Conservation (phyloP, 2,329 filamentous ascomycete species). For the Curvularia sp. region DNA sequence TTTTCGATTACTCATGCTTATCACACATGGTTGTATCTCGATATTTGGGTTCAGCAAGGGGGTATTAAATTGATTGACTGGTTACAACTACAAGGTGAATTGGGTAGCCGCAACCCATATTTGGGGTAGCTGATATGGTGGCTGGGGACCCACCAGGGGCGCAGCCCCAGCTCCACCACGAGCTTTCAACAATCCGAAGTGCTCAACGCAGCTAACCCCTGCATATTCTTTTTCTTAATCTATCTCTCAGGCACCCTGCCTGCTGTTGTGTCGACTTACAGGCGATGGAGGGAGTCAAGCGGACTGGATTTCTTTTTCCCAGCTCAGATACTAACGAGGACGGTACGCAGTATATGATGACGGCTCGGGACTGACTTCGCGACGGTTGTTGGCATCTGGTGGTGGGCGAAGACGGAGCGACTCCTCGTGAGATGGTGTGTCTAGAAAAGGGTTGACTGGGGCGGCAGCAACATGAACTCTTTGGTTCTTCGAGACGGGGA, state of each 20-base stretch:
- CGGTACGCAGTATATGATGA: conserved; percentile 19
- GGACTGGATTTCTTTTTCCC: conserved; percentile 4
- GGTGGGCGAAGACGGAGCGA: conserved; percentile 15
- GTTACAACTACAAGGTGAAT: too few relatives aligned
- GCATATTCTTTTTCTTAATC: neutral
- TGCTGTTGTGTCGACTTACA: neutral
- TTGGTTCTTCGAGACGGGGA: neutral
- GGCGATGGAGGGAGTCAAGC: neutral
- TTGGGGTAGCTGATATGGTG: too few relatives aligned
- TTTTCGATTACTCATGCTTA: neutral
- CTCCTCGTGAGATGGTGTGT: conserved; percentile 8
- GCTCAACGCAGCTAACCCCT: too few relatives aligned
- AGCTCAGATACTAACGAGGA: conserved; percentile 8
- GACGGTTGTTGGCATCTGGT: conserved; percentile 14
- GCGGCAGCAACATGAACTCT: conserved; percentile 9
- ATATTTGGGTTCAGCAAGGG: too few relatives aligned
- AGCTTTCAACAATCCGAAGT: too few relatives aligned
- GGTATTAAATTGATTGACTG: too few relatives aligned
- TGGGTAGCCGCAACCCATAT: too few relatives aligned
- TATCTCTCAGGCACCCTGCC: neutral
- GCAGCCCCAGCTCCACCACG: too few relatives aligned
- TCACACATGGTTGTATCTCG: neutral
- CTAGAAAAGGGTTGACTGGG: conserved; percentile 9
- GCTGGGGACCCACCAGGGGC: too few relatives aligned
- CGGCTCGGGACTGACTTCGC: conserved; percentile 18